Percentiles rank a stretch among this genome's conserved stretches.
Conservation (phyloP, 257 asterid species). For the Nicotiana paniculata region DNA sequence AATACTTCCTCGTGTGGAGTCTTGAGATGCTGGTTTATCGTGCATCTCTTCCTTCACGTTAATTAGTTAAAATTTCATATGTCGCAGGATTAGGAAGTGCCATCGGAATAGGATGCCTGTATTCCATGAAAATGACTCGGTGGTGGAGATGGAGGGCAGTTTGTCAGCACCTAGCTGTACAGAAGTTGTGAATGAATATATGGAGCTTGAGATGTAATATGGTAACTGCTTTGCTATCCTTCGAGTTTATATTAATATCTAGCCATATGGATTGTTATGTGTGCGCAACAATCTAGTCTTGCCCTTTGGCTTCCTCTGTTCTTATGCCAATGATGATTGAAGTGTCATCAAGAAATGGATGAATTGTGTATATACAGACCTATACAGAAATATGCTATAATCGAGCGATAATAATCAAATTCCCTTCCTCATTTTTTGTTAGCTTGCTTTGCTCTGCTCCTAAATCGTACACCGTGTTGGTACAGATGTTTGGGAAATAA, state of each 20-base stretch:
- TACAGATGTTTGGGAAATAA: neutral
- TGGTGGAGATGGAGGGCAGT: neutral
- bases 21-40: neutral
- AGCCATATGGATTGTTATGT: neutral
- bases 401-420: neutral
- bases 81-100: neutral
- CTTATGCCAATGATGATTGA: neutral
- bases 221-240: neutral
- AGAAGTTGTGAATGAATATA: neutral
- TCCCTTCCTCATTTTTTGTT: neutral
- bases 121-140: neutral
- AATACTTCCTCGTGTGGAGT: neutral
- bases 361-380: neutral
- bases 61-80: neutral
- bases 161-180: neutral
- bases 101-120: neutral
- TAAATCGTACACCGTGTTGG: neutral
- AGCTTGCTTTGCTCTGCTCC: neutral
- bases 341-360: neutral
- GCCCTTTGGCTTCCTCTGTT: neutral
- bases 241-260: neutral
- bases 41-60: neutral
- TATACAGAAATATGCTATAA: neutral
- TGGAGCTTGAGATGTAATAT: neutral
- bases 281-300: neutral